Base-by-base conservation (phyloP, 106 monocot species). In the Phalaenopsis equestris region DNA sequence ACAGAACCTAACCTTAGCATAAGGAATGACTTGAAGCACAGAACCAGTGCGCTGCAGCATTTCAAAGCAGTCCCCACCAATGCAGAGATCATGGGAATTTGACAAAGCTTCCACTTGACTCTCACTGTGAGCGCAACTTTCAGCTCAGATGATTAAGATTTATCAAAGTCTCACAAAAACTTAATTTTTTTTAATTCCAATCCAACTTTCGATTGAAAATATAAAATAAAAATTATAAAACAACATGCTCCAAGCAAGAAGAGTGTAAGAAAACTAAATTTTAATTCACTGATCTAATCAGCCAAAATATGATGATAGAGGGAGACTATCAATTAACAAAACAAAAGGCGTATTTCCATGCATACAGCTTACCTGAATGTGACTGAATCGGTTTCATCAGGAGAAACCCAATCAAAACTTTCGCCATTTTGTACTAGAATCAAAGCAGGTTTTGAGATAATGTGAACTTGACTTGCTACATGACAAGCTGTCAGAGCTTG, bases 401-500 rank as follows among this genome's bases (percentile, higher is more conserved):
- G 94, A 5, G 98, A 99, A 67, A 91, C 83, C 98, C 98, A 99
- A 56, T 93, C 84, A 86, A 91, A 93, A 61, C 56, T 79, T 79
- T 77, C 85, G 37, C 83, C 79, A 74, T 49, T 80, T 58, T 83
- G 80, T 36, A 77, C 87, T 42, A 99, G 83, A 82, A 99, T 99
- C 55, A 99, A 84, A 65, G 94, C 78, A 81, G 98, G 94, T 80
- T 90, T 94, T 8, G 94, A 90, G 68, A 91, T 93, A 18, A 99
- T 99, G 86, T 95, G 83, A 77, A 99, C 98, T 91, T 95, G 98
- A 77, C 91, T 86, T 77, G 98, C 92, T 55, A 99, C 98, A 82
- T 99, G 88, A 83, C 98, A 99, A 76, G 98, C 98, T 67, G 98
- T 99, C 79, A 99, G 75, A 86, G 98, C 98, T 85, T 99, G 98